Conservation (phyloP, 2,329 filamentous ascomycete genomes). For the Pseudogymnoascus sp. region DNA sequence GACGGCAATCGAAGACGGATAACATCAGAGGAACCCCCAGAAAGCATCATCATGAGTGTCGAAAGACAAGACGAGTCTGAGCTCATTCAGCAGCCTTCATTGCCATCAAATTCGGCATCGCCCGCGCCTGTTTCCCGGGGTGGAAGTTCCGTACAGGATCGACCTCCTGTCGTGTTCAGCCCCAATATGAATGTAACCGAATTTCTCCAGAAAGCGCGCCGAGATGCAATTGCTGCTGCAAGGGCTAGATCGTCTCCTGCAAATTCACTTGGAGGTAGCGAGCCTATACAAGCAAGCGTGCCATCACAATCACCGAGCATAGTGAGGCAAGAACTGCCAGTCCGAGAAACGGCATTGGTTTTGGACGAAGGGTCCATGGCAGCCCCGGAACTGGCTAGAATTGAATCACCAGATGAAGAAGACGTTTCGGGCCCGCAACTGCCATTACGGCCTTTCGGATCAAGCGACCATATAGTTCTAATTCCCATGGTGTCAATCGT, state of each 20-base stretch:
- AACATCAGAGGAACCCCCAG: not conserved
- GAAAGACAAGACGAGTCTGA: slow-evolving; percentile 3
- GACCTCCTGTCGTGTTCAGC: not conserved
- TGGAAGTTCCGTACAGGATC: not conserved
- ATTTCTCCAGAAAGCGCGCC: not conserved
- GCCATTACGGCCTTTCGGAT: slow-evolving; percentile 22
- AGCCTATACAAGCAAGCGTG: not conserved
- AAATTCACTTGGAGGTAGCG: not conserved
- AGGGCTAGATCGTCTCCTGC: not conserved
- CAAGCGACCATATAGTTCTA: slow-evolving; percentile 44
- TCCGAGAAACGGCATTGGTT: slow-evolving; percentile 12
- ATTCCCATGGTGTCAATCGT: slow-evolving; percentile 47
- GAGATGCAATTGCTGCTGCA: not conserved
- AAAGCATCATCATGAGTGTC: slow-evolving; percentile 3
- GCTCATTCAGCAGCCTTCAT: not conserved
- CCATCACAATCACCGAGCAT: slow-evolving; percentile 14
- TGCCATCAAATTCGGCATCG: not conserved
- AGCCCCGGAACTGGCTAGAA: not conserved
- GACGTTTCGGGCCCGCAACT: slow-evolving; percentile 12
- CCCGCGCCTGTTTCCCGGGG: not conserved
- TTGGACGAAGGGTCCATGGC: not conserved
- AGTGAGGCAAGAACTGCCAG: slow-evolving; percentile 12
- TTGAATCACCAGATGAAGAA: slow-evolving; percentile 12
- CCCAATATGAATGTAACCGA: not conserved
- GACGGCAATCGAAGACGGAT: not conserved